Percentiles rank a stretch among this genome's conserved stretches.
These are phyloP conservation scores for Myxozyma vanderwaltii DNA, from an alignment of 805 yeast genomes.

Conservation along the genomic window DNA sequence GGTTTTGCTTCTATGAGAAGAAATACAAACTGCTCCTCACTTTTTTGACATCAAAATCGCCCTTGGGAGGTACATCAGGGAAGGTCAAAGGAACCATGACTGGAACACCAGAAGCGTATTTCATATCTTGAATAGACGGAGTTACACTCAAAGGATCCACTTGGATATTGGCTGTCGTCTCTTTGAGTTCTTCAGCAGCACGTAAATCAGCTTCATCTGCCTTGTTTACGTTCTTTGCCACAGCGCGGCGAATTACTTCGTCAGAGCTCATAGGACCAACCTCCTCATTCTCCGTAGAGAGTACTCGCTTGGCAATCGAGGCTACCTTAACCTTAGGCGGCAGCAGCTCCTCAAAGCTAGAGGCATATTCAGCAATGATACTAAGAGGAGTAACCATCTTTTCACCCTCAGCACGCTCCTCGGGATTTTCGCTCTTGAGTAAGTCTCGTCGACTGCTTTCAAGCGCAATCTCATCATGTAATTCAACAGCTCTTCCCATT, in stretches of 20 bases:
- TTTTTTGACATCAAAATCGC: constrained; percentile 76
- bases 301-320: constrained; percentile 32
- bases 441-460: constrained; percentile 66
- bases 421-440: constrained; percentile 55
- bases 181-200: background rate
- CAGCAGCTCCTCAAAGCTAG: constrained; percentile 13
- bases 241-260: constrained; percentile 35
- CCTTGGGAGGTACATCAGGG: constrained; percentile 44
- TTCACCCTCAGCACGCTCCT: constrained; percentile 52
- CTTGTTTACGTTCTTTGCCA: constrained; percentile 13
- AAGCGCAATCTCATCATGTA: constrained; percentile 71
- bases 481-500: constrained; percentile 58
- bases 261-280: constrained; percentile 32
- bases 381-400: constrained; percentile 72
- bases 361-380: constrained; percentile 39
- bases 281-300: constrained; percentile 43
- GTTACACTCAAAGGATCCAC: background rate
- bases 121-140: background rate
- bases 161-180: background rate
- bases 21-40: constrained; percentile 78
- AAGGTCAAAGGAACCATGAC: constrained; percentile 29
- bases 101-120: background rate
- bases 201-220: no score
- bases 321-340: background rate
- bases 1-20: constrained; percentile 48